phyloP scores from a whole-genome alignment of 441 rosid genomes.

The Euphorbia celastroides region DNA sequence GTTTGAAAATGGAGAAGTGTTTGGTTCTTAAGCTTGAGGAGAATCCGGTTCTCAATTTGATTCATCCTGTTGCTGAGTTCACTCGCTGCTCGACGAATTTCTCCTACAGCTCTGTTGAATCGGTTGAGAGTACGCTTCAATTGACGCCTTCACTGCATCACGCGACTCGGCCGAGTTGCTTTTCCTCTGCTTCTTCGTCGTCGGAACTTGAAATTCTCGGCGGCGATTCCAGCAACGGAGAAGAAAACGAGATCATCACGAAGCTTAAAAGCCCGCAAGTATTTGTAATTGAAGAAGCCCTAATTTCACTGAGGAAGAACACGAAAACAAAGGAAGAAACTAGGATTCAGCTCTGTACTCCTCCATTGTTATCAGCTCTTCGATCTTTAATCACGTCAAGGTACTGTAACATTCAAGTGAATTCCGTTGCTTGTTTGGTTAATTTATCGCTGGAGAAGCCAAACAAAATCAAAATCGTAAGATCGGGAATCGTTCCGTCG shows the following conservation, averaged over 20 bases:
- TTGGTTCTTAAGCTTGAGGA: conserved; percentile 30
- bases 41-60: conserved; percentile 15
- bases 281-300: conserved; percentile 54
- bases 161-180: conserved; percentile 53
- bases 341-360: conserved; percentile 46
- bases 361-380: conserved; percentile 43
- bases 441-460: conserved; percentile 61
- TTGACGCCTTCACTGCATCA: conserved; percentile 28
- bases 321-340: conserved; percentile 49
- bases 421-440: conserved; percentile 64
- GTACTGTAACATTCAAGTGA: conserved; percentile 59
- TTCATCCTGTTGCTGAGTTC: conserved; percentile 24
- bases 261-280: conserved; percentile 49
- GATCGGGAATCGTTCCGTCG: conserved; percentile 73
- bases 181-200: conserved; percentile 53
- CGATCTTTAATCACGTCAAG: conserved; percentile 46
- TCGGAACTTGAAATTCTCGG: conserved; percentile 35
- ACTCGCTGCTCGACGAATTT: conserved; percentile 34
- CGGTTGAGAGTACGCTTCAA: conserved; percentile 14
- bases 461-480: conserved; percentile 70
- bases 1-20: conserved; percentile 25
- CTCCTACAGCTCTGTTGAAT: conserved; percentile 49
- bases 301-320: conserved; percentile 41
- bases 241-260: conserved; percentile 45
- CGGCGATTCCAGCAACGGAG: conserved; percentile 14